Base-by-base conservation (phyloP, 192 early-diverging fungal genomes). In the Backusella tuberculispora region DNA sequence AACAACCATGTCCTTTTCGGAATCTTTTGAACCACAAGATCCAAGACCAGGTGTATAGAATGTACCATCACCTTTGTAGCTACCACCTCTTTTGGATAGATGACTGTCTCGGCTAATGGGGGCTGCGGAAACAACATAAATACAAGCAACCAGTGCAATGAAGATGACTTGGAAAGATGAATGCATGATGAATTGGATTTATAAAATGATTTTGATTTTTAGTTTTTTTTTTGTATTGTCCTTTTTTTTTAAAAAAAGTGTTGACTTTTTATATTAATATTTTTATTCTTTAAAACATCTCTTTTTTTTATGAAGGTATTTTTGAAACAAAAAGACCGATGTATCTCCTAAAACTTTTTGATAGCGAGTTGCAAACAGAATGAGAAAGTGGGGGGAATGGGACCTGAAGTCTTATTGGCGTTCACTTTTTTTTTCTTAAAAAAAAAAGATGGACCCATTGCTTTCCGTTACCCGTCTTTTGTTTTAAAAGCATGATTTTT, bases 11-110 rank as follows among this genome's bases (percentile, higher is more conserved):
- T 81, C 48, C 13, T 56, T 37, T 17, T 50, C 40, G 6, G 41
- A 38, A n/a, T 63, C 78, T 7, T n/a, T 40, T 3, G 17, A 41
- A 14, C 80, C 80, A 71, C 76, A 81, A 9, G 72, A 66, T 12
- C 80, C 80, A 2, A 74, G 17, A 38, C 73, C 76, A 7, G 72
- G 67, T 12, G 17, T 21, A 19, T 78, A 81, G 5, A 38, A 81
- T 10, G 80, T 81, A 19, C 50, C 75, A 17, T 78, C 73, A 15
- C 76, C 80, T 13, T 56, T 48, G 37, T 46, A 74, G 24, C 50
- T 24, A 15, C 24, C 12, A 13, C 19, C 6, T 29, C 43, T 26
- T 43, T 67, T 41, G 10, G 14, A 44, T 26, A 46, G 68, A 26
- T 13, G n/a, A 14, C 10, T 15, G 13, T 34, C 34, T 17, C 19